Evolutionary conservation across 1,139 yeast species (phyloP).

Genomic region (Yamadazyma trypodendri): DNA sequence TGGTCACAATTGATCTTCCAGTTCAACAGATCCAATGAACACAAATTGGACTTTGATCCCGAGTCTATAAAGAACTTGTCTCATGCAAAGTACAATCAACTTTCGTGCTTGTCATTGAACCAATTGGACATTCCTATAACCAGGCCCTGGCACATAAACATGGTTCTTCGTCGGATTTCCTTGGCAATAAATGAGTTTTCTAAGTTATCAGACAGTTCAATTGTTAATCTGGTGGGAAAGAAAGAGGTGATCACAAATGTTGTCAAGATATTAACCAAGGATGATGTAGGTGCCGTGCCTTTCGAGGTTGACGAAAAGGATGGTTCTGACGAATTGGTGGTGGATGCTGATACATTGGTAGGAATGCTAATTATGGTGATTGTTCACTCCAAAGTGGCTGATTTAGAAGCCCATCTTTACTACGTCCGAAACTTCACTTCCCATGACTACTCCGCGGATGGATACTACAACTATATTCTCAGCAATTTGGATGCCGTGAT

Average conservation of each 20-base stretch:
- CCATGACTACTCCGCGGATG: slow-evolving; percentile 25
- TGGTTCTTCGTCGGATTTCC: slow-evolving; percentile 48
- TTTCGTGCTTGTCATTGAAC: slow-evolving; percentile 61
- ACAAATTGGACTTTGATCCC: slow-evolving; percentile 27
- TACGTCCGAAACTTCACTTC: slow-evolving; percentile 64
- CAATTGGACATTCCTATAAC: slow-evolving; percentile 64
- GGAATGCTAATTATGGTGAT: slow-evolving; percentile 73
- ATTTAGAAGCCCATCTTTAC: slow-evolving; percentile 62
- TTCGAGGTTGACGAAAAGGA: slow-evolving; percentile 11
- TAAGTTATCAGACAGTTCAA: slow-evolving; percentile 44
- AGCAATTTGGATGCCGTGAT: slow-evolving; percentile 85
- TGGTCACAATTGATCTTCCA: slow-evolving; percentile 54
- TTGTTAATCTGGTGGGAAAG: slow-evolving; percentile 53
- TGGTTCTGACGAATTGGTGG: slow-evolving; percentile 22
- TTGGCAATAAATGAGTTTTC: slow-evolving; percentile 57
- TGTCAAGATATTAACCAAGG: slow-evolving; percentile 48
- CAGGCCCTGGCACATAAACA: slow-evolving; percentile 39
- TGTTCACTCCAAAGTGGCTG: slow-evolving; percentile 57
- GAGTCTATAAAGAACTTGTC: slow-evolving; percentile 32
- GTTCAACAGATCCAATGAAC: slow-evolving; percentile 31
- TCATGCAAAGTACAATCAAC: slow-evolving; percentile 32
- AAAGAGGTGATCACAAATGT: slow-evolving; percentile 53
- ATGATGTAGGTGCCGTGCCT: slow-evolving; percentile 6
- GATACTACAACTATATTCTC: slow-evolving; percentile 45
- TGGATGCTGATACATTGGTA: slow-evolving; percentile 83